Percentiles rank a stretch among this genome's conserved stretches.
Conservation (phyloP, 2,329 filamentous ascomycete species). For the Fusarium buharicum region DNA sequence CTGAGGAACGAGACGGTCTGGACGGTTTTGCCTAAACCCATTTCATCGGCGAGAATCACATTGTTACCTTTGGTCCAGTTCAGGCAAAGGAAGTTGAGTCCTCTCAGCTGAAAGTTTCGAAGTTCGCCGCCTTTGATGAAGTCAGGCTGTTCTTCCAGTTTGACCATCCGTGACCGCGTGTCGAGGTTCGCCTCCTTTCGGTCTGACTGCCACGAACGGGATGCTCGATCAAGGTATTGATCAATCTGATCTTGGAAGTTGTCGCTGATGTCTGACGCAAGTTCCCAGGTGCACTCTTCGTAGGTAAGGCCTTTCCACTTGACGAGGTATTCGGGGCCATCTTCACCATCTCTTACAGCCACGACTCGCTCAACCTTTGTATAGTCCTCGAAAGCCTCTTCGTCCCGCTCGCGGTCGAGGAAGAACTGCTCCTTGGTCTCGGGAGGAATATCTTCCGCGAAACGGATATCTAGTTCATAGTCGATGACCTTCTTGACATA, state of each 20-base stretch:
- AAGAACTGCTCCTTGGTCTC: constrained; percentile 94
- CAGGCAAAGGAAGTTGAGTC: constrained; percentile 93
- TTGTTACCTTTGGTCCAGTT: constrained; percentile 97
- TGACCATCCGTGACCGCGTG: constrained; percentile 78
- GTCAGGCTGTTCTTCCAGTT: constrained; percentile 80
- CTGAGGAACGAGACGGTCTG: constrained; percentile 97
- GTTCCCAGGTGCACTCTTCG: constrained; percentile 95
- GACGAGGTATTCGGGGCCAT: constrained; percentile 87
- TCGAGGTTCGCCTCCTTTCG: constrained; percentile 78
- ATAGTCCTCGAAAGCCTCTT: constrained; percentile 88
- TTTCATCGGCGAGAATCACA: constrained; percentile 97
- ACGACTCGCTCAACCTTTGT: constrained; percentile 95
- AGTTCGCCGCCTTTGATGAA: constrained; percentile 89
- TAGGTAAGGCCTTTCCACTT: constrained; percentile 98
- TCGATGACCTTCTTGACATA: constrained; percentile 88
- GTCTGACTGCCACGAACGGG: constrained; percentile 83
- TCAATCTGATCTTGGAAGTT: constrained; percentile 92
- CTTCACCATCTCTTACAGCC: constrained; percentile 80
- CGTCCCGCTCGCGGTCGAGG: constrained; percentile 90
- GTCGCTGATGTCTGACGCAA: constrained; percentile 75
- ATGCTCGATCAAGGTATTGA: constrained; percentile 84
- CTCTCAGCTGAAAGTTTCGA: constrained; percentile 91
- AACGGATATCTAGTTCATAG: constrained; percentile 80
- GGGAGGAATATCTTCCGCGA: constrained; percentile 79
- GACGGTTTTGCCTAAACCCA: constrained; percentile 98